phyloP scores from a whole-genome alignment of 192 early-diverging fungal species.

The Coemansia sp. region DNA sequence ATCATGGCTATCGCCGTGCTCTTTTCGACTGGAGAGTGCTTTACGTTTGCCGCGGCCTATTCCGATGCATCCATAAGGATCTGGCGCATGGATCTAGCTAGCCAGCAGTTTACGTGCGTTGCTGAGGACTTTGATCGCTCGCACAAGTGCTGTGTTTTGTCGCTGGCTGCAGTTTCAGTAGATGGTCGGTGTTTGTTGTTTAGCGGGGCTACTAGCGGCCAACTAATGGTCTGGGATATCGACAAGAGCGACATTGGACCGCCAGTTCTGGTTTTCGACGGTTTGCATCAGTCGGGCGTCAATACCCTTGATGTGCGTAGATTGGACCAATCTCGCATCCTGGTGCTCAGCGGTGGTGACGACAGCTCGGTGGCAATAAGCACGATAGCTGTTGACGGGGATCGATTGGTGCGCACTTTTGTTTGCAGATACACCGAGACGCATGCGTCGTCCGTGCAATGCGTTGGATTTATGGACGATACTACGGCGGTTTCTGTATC shows the following conservation, averaged over 20 bases:
- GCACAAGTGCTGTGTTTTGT: slow-evolving; percentile 25
- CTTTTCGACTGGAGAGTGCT: slow-evolving; percentile 12
- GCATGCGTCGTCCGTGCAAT: slow-evolving; percentile 75
- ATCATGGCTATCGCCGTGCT: slow-evolving; percentile 74
- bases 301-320: slow-evolving; percentile 59
- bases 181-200: not conserved
- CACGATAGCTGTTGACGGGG: slow-evolving; percentile 16
- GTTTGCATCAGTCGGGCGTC: slow-evolving; percentile 72
- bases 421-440: slow-evolving; percentile 37
- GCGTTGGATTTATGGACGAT: not conserved
- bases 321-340: not conserved
- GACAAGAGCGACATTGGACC: not conserved
- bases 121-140: slow-evolving; percentile 8
- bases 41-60: slow-evolving; percentile 67
- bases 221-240: slow-evolving; percentile 27
- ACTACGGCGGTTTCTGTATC: slow-evolving; percentile 40
- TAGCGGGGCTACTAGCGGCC: slow-evolving; percentile 37
- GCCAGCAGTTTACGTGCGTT: slow-evolving; percentile 10
- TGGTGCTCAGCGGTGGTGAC: slow-evolving; percentile 74
- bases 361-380: slow-evolving; percentile 60
- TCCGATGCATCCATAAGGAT: slow-evolving; percentile 66
- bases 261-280: slow-evolving; percentile 29
- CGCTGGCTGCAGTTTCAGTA: slow-evolving; percentile 3
- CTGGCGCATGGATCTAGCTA: slow-evolving; percentile 16
- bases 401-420: not conserved